Evolutionary conservation across 768 basidiomycete species (phyloP), one percentile per base, ranked within the genome.

Genomic region (Mycena galopus): DNA sequence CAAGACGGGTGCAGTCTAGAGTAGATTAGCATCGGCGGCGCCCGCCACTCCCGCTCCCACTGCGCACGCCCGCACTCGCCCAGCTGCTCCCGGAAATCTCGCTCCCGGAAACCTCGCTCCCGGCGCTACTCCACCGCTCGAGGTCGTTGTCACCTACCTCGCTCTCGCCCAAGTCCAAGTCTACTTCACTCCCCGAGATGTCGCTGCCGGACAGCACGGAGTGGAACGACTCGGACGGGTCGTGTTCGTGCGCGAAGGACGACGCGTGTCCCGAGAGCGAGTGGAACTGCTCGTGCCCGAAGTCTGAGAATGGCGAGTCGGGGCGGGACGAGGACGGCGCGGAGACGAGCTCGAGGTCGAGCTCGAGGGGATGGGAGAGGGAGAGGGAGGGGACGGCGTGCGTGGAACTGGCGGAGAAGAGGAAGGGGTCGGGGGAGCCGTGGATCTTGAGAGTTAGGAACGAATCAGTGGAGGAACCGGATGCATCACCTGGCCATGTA

Each of bases 261-360:
- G 32, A 50, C 35, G 62, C 16, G 37, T 67, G 67, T n/a, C n/a
- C n/a, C n/a, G n/a, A n/a, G n/a, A n/a, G n/a, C 33, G 72, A 68
- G 29, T 72, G 51, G 42, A 64, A 67, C 35, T 60, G 29, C 37
- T 65, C 64, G n/a, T 61, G 47, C 23, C 76, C 79, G 56, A 80
- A 58, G 4, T 77, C 74, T 23, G 82, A 82, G 75, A 86, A 86
- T 2, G 85, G 86, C 7, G 85, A 83, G 21, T 82, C 80, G 1
- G 85, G 76, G 25, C 84, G 82, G n/a, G 73, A 71, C 9, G 85
- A 86, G 9, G 85, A 84, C 2, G 86, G 84, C 9, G 85, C 84
- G 19, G 85, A 86, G 58, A 87, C 80, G 29, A 87, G 79, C 66
- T 85, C 85, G 29, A 87, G 73, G 57, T 85, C 85, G 68, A 86